Conservation (phyloP, 2,329 filamentous ascomycete genomes). For the Achaetomium macrosporum region DNA sequence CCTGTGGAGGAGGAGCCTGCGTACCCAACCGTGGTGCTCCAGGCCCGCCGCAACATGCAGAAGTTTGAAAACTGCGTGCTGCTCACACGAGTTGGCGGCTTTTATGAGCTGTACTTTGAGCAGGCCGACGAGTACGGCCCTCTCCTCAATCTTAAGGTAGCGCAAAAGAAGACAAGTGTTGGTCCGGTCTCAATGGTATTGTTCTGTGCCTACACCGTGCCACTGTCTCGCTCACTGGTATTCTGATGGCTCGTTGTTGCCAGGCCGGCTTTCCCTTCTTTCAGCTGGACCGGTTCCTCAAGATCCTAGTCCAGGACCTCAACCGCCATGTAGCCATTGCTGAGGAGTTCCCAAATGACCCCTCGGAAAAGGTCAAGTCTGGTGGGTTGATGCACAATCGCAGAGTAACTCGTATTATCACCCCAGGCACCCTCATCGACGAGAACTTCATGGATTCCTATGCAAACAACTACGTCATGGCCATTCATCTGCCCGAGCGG, state of each 20-base stretch:
- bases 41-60: conserved; percentile 82
- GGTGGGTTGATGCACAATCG: conserved; percentile 81
- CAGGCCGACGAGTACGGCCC: conserved; percentile 87
- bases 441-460: conserved; percentile 96
- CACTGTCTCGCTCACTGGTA: conserved; percentile 22
- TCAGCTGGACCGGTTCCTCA: conserved; percentile 88
- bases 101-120: conserved; percentile 97
- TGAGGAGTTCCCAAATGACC: conserved; percentile 79
- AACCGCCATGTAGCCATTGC: conserved; percentile 89
- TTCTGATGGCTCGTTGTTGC: conserved; percentile 26
- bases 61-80: conserved; percentile 88
- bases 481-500: conserved; percentile 55
- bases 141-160: conserved; percentile 80
- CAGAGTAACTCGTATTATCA: conserved; percentile 79
- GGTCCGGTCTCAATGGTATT: conserved; percentile 77
- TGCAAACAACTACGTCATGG: conserved; percentile 87
- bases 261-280: conserved; percentile 90
- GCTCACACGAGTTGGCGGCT: conserved; percentile 85
- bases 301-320: conserved; percentile 84
- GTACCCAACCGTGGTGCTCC: conserved; percentile 85
- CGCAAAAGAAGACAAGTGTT: conserved; percentile 70
- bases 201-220: conserved; percentile 10
- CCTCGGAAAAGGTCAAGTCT: conserved; percentile 62
- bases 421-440: conserved; percentile 91
- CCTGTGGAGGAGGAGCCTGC: conserved; percentile 39